phyloP scores from a whole-genome alignment of 2,329 filamentous ascomycete genomes.

The Alternaria dauci region DNA sequence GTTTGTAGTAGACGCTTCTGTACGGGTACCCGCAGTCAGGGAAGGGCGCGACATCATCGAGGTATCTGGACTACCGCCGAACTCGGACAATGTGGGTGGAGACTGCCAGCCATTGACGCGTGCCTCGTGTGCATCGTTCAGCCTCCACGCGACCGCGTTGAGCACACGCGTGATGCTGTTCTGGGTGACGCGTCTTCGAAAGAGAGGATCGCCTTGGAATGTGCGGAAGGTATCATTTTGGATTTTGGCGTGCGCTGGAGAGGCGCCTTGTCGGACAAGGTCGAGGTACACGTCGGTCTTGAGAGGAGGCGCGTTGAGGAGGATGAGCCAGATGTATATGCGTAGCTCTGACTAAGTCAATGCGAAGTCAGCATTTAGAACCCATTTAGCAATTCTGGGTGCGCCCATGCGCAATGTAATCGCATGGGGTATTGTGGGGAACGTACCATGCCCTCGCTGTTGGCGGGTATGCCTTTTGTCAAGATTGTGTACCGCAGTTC shows the following conservation, averaged over 20 bases:
- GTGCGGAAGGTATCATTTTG: constrained; percentile 98
- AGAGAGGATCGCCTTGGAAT: constrained; percentile 94
- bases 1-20: constrained; percentile 45
- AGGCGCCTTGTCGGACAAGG: constrained; percentile 91
- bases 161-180: constrained; percentile 92
- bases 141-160: constrained; percentile 93
- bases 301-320: constrained; percentile 86
- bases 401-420: constrained; percentile 7
- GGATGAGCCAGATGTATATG: constrained; percentile 95
- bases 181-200: constrained; percentile 92
- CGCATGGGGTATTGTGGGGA: constrained; percentile 8
- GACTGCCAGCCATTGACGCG: constrained; percentile 61
- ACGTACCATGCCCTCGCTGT: constrained; percentile 80
- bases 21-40: constrained; percentile 36
- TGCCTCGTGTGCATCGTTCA: constrained; percentile 79
- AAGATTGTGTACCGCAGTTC: constrained; percentile 77
- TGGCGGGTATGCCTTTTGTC: constrained; percentile 77
- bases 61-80: constrained; percentile 59
- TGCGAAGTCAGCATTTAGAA: constrained; percentile 4
- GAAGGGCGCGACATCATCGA: constrained; percentile 46
- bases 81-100: constrained; percentile 59
- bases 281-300: constrained; percentile 87
- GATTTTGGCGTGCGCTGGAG: constrained; percentile 95
- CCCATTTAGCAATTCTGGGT: neutral
- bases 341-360: constrained; percentile 78